Conservation (phyloP, 139 green algal species). For the Micromonas commoda region DNA sequence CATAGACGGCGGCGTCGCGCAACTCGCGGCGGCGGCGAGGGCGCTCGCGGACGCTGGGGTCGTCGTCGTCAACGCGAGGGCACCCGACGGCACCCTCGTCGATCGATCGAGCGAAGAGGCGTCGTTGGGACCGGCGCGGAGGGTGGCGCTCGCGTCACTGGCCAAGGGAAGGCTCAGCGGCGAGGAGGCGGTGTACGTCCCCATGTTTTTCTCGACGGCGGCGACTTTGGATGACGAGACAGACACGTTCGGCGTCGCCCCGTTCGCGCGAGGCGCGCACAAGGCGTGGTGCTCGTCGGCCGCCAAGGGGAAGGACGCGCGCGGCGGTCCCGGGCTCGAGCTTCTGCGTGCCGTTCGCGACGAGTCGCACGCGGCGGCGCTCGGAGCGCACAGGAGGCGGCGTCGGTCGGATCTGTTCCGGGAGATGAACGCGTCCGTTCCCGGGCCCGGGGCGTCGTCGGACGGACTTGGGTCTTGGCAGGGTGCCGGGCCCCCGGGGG, state of each 20-base stretch:
- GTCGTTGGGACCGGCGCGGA: too few species aligned
- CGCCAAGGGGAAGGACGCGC: background rate
- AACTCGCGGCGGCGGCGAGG: constrained; percentile 8
- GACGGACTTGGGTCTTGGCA: too few species aligned
- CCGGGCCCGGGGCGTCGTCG: too few species aligned
- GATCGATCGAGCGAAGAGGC: background rate
- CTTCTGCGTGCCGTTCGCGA: constrained; percentile 18
- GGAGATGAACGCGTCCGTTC: too few species aligned
- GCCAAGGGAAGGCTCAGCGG: background rate
- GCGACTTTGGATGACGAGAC: background rate
- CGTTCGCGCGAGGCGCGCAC: background rate
- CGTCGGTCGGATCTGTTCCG: background rate
- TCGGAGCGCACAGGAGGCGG: constrained; percentile 1
- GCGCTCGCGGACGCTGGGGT: background rate
- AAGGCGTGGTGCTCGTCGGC: background rate
- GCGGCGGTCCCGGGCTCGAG: background rate
- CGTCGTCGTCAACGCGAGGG: background rate
- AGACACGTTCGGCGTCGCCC: background rate
- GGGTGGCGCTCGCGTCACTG: background rate
- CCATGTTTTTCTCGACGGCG: too few species aligned
- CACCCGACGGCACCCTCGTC: background rate
- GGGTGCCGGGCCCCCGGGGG: too few species aligned
- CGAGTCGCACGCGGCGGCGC: constrained; percentile 4
- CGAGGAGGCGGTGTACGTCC: constrained; percentile 13
- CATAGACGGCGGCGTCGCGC: constrained; percentile 18